Evolutionary conservation across 495 filamentous ascomycete genomes (phyloP).

Genomic region (Penicillium pancosmium): DNA sequence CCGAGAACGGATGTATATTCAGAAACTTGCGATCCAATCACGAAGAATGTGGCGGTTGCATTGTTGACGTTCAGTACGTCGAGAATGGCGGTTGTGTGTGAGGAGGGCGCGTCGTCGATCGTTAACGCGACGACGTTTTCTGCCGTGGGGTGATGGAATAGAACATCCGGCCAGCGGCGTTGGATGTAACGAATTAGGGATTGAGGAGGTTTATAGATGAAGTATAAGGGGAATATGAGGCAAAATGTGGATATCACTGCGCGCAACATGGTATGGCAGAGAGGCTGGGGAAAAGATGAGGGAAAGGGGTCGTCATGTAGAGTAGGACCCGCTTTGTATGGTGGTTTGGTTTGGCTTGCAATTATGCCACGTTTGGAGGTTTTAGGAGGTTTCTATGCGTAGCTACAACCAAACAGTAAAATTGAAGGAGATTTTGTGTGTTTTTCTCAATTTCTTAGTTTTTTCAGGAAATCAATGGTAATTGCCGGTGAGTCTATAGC

Average conservation of each 20-base stretch:
- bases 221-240: slow-evolving; percentile 59
- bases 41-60: slow-evolving; percentile 75
- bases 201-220: slow-evolving; percentile 74
- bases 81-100: slow-evolving; percentile 72
- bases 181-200: slow-evolving; percentile 68
- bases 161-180: slow-evolving; percentile 70
- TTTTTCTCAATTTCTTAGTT: too few species aligned
- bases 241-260: slow-evolving; percentile 45
- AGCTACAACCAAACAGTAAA: too few species aligned
- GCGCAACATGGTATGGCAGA: not conserved
- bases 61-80: slow-evolving; percentile 56
- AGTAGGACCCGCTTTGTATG: not conserved
- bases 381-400: too few species aligned
- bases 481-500: not conserved
- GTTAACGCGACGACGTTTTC: slow-evolving; percentile 74
- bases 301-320: too few species aligned
- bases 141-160: slow-evolving; percentile 64
- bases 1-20: slow-evolving; percentile 61
- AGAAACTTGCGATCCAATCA: slow-evolving; percentile 73
- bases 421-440: too few species aligned
- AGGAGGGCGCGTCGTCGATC: slow-evolving; percentile 80
- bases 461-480: not conserved
- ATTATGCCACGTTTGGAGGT: too few species aligned
- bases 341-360: too few species aligned
- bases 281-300: too few species aligned